Evolutionary conservation across 2,329 filamentous ascomycete genomes (phyloP).

Genomic region (Cladosporium cucumerinum): DNA sequence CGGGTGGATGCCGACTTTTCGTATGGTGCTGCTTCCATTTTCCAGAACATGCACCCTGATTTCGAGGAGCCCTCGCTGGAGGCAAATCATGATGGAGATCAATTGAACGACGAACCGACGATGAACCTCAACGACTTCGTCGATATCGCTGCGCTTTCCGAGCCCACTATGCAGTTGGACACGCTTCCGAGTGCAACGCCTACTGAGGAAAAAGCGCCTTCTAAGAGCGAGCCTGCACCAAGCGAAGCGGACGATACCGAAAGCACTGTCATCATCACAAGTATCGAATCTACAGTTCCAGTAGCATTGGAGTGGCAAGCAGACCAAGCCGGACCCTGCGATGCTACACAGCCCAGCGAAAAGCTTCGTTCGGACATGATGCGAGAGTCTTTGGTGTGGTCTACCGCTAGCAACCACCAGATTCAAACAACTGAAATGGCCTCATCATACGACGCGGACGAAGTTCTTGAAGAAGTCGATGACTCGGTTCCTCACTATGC

Average conservation of each 20-base stretch:
- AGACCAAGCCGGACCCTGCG: neutral
- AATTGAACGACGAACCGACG: slow-evolving; percentile 18
- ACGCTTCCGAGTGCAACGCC: neutral
- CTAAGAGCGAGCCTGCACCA: neutral
- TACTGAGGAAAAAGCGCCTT: neutral
- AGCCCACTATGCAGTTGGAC: slow-evolving; percentile 18
- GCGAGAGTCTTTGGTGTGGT: neutral
- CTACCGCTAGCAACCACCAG: neutral
- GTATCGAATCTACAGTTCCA: neutral
- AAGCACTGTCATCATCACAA: slow-evolving; percentile 14
- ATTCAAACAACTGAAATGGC: neutral
- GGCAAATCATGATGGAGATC: neutral
- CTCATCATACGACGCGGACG: neutral
- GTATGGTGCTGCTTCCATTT: neutral
- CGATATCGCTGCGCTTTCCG: slow-evolving; percentile 26
- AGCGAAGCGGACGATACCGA: neutral
- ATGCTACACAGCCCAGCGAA: neutral
- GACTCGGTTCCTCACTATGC: slow-evolving; percentile 30
- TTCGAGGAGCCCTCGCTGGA: neutral
- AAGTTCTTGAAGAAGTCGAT: slow-evolving; percentile 16
- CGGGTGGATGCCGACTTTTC: neutral
- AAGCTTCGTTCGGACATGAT: neutral
- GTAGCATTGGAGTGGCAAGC: neutral
- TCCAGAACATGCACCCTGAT: neutral
- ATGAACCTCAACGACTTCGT: slow-evolving; percentile 33